These are phyloP conservation scores for Phytophthora aleatoria DNA, from an alignment of 352 stramenopile genomes.

Conservation along the genomic window DNA sequence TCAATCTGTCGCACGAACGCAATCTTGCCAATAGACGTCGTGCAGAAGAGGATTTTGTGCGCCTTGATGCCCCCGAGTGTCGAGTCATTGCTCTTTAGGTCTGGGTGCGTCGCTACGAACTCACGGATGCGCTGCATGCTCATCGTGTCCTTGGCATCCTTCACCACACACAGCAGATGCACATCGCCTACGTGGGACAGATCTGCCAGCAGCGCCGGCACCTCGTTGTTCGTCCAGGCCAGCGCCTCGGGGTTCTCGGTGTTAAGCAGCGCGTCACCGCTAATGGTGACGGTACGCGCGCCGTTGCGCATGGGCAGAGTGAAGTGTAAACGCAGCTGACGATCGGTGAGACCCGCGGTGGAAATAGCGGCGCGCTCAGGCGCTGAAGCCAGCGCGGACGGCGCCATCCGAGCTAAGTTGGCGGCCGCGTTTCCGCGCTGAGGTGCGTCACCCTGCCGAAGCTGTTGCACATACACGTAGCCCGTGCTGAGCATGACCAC, in stretches of 20 bases:
- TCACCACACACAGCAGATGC: slow-evolving; percentile 63
- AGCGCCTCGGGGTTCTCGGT: slow-evolving; percentile 27
- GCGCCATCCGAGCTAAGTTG: slow-evolving; percentile 18
- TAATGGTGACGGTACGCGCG: slow-evolving; percentile 72
- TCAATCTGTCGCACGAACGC: slow-evolving; percentile 89
- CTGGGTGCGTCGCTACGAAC: slow-evolving; percentile 44
- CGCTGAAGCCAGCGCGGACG: slow-evolving; percentile 16
- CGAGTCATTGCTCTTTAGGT: slow-evolving; percentile 33
- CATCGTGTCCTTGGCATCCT: slow-evolving; percentile 33
- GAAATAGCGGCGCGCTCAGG: slow-evolving; percentile 31
- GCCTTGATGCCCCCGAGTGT: slow-evolving; percentile 39
- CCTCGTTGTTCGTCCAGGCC: slow-evolving; percentile 54
- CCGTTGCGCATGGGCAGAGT: slow-evolving; percentile 67
- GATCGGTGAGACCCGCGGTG: slow-evolving; percentile 49
- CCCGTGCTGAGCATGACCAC: slow-evolving; percentile 74
- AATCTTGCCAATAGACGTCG: slow-evolving; percentile 75
- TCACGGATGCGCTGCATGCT: slow-evolving; percentile 50
- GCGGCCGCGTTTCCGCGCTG: slow-evolving; percentile 2
- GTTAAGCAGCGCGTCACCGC: slow-evolving; percentile 56
- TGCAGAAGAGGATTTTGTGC: slow-evolving; percentile 87
- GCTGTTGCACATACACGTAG: slow-evolving; percentile 76
- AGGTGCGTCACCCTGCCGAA: slow-evolving; percentile 32
- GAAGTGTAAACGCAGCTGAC: slow-evolving; percentile 62
- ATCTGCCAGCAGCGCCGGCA: slow-evolving; percentile 55
- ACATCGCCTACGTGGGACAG: slow-evolving; percentile 67